These are phyloP conservation scores for Dioscorea cayenensis DNA, from an alignment of 116 monocot species.

Conservation along the genomic window DNA sequence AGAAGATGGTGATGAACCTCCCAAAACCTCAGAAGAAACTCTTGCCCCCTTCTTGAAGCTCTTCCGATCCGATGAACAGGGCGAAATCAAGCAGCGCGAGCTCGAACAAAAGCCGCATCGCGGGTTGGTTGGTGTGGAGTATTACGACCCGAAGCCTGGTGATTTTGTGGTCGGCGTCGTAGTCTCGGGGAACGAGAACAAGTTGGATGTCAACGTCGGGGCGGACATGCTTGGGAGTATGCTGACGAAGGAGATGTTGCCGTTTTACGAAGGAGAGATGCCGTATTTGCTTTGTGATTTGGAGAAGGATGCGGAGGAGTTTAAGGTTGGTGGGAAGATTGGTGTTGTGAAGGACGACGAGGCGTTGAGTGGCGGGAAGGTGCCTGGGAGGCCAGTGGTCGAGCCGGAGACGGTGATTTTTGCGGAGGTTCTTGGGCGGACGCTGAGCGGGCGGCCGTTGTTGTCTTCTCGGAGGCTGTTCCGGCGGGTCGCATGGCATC, in stretches of 20 bases:
- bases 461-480: constrained; percentile 76
- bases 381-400: constrained; percentile 48
- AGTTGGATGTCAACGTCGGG: constrained; percentile 76
- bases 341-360: constrained; percentile 76
- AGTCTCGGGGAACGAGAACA: constrained; percentile 81
- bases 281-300: constrained; percentile 42
- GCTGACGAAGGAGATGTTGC: constrained; percentile 87
- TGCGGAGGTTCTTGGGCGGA: constrained; percentile 86
- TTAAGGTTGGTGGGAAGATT: constrained; percentile 46
- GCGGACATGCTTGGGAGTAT: constrained; percentile 82
- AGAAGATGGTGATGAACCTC: constrained; percentile 6
- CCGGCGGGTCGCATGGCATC: constrained; percentile 79
- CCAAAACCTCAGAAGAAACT: constrained; percentile 26
- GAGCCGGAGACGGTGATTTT: constrained; percentile 75
- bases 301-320: constrained; percentile 33
- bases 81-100: not conserved
- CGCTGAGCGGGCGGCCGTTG: constrained; percentile 81
- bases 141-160: constrained; percentile 72
- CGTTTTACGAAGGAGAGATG: constrained; percentile 58
- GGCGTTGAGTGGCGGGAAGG: constrained; percentile 27
- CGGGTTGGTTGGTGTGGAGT: constrained; percentile 29
- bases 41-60: constrained; percentile 61
- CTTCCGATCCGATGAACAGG: constrained; percentile 29
- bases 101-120: not conserved
- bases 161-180: constrained; percentile 81